phyloP scores from a whole-genome alignment of 257 asterid genomes.

The Vinca minor region DNA sequence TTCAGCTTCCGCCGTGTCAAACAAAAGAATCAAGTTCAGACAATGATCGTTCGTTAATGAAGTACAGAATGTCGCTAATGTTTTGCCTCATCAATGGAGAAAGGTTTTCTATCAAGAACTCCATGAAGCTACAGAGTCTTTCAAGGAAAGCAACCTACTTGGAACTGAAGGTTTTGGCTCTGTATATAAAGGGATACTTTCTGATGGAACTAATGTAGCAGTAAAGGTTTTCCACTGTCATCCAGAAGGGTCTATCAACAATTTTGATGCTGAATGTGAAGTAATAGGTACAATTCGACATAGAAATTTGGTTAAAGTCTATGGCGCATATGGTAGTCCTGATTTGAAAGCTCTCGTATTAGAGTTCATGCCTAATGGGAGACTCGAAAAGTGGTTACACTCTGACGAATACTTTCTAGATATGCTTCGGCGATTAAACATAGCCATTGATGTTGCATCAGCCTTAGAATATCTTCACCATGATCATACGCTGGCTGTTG shows the following conservation, averaged over 20 bases:
- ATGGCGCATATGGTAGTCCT: not conserved
- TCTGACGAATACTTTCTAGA: not conserved
- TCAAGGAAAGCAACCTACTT: conserved; percentile 28
- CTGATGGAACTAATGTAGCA: conserved; percentile 30
- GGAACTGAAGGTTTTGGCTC: conserved; percentile 51
- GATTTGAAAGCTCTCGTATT: not conserved
- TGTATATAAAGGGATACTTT: conserved; percentile 35
- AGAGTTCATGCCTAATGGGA: conserved; percentile 7
- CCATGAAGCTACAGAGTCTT: conserved; percentile 30
- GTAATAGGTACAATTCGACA: conserved; percentile 1
- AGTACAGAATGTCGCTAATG: conserved; percentile 8
- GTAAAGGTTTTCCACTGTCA: conserved; percentile 14
- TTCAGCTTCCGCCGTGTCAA: conserved; percentile 32
- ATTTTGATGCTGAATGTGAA: conserved; percentile 8
- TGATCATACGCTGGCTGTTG: conserved; percentile 4
- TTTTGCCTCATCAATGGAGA: conserved; percentile 14
- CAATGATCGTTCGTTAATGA: conserved; percentile 6
- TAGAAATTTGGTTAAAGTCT: conserved; percentile 3
- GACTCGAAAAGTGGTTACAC: not conserved
- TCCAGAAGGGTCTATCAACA: conserved; percentile 1
- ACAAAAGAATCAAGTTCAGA: not conserved
- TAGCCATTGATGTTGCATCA: not conserved
- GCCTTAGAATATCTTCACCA: conserved; percentile 1
- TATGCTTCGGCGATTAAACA: not conserved
- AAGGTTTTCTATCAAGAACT: conserved; percentile 35